Evolutionary conservation across 345 rosid genomes (phyloP).

Genomic region (Psidium friedrichsthalianum): DNA sequence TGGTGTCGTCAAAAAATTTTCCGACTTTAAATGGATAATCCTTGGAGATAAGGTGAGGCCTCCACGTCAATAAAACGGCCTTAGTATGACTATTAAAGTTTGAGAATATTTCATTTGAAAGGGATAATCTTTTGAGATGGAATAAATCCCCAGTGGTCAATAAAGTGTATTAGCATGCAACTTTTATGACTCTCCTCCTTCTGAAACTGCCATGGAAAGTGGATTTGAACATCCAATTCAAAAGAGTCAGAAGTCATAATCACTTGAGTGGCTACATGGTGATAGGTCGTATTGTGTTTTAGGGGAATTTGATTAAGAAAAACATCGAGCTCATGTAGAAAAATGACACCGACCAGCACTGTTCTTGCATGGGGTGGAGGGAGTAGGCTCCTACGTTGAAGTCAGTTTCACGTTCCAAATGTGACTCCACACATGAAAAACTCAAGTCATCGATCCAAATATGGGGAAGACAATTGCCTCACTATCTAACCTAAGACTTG

Average conservation of each 20-base stretch:
- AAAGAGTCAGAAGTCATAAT: not conserved
- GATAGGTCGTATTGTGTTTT: not conserved
- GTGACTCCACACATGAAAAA: not conserved
- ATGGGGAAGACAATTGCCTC: not conserved
- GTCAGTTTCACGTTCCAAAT: not conserved
- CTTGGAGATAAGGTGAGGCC: not conserved
- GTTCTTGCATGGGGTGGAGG: not conserved
- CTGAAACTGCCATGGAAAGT: not conserved
- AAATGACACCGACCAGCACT: not conserved
- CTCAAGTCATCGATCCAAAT: not conserved
- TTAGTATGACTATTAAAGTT: not conserved
- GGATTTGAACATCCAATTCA: not conserved
- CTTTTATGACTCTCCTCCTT: not conserved
- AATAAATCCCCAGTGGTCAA: not conserved
- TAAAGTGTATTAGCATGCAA: not conserved
- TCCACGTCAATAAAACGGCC: not conserved
- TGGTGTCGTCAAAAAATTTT: not conserved
- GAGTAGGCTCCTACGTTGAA: not conserved
- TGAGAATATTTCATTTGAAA: not conserved
- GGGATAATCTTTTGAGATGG: not conserved
- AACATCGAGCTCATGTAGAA: not conserved
- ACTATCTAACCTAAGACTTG: not conserved
- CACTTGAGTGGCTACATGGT: not conserved
- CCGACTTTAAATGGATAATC: not conserved
- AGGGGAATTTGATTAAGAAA: not conserved